Base-by-base conservation (phyloP, 129 eudicot species). In the Flaveria brownii region DNA sequence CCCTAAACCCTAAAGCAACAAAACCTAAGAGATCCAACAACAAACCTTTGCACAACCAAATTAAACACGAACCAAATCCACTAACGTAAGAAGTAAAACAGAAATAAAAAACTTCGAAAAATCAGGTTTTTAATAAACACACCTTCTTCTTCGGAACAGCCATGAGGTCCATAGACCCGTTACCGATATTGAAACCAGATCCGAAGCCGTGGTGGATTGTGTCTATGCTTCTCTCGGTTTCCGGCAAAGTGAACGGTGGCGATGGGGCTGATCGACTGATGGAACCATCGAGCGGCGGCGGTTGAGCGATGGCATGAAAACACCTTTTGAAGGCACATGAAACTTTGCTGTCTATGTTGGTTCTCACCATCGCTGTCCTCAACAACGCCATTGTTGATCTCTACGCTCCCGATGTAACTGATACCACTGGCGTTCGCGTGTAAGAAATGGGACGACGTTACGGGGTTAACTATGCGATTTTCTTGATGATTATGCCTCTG, bases 71-170 rank as follows among this genome's bases (percentile, higher is more conserved):
- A 63, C n/a, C 26, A 0, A 45, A 42, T 28, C 30, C 20, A 23
- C 26, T 28, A 62, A 26, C 45, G 2, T 15, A 49, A 49, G 13
- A 23, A 45, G 13, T 22, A 46, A 23, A 70, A 26, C 41, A 36
- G 7, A 5, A 36, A 36, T 36, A 1, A 5, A 36, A 36, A 36
- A 36, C 7, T 36, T 36, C 4, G 0, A 36, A 36, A 36, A 36
- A 36, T 36, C 4, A 36, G 41, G 7, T 36, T 36, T 36, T 36
- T 0, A 36, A 36, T 6, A 9, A 36, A 62, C 16, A 20, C 11
- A 23, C 86, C 85, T 61, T 89, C 63, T 86, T 89, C 49, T 86
- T 89, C 25, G 96, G 96, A 11, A 89, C 96, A 28, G 91, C 79
- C 67, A 60, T 60, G 67, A 60, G 67, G 39, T 89, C 96, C 85